Base-by-base conservation (phyloP, 2,329 filamentous ascomycete species). In the Paraphoma chrysanthemicola region DNA sequence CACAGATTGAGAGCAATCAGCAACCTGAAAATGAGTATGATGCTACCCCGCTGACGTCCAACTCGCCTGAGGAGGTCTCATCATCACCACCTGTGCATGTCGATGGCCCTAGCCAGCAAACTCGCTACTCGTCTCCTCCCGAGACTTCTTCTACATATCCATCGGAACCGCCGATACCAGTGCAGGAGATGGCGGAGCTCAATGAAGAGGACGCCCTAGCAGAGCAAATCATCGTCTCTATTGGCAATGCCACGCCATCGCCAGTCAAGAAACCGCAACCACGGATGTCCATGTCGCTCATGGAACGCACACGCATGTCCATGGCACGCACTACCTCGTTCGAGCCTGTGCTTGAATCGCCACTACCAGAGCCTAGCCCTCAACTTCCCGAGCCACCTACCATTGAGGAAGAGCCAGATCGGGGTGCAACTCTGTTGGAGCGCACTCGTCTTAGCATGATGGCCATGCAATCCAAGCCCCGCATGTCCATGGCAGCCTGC, bases 381-480 rank as follows among this genome's bases (percentile, higher is more conserved):
- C 52, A 57, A 10, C 56, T 63, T 18, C 63, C 55, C 31, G 54
- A 56, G 46, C 60, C 60, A 29, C 62, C 59, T 14, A 52, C 51
- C 44, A 44, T 54, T 33, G 53, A 61, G 6, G 44, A 55, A n/a
- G 48, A 54, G 9, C 31, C 57, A 12, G 57, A 81, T 52, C 67
- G 59, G 11, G 68, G 68, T 58, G 54, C 67, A n/a, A 80, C 89
- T 0, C 66, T 77, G 36, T 85, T 89, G 4, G 92, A 92, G 70
- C 89, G 93, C 46, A 96, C 93, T 0, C 87, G 90, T 16, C 83
- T 92, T 51, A 93, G 91, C 16, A 94, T 97, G 88, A 86, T 88
- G 0, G 82, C 87, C 3, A 80, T 85, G 45, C 54, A 63, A 46
- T 83, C 86, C 1, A 62, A 68, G 3, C 66, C 63, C 8, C 62